Conservation (phyloP, 2,329 filamentous ascomycete species). For the Aspergillus sp. region DNA sequence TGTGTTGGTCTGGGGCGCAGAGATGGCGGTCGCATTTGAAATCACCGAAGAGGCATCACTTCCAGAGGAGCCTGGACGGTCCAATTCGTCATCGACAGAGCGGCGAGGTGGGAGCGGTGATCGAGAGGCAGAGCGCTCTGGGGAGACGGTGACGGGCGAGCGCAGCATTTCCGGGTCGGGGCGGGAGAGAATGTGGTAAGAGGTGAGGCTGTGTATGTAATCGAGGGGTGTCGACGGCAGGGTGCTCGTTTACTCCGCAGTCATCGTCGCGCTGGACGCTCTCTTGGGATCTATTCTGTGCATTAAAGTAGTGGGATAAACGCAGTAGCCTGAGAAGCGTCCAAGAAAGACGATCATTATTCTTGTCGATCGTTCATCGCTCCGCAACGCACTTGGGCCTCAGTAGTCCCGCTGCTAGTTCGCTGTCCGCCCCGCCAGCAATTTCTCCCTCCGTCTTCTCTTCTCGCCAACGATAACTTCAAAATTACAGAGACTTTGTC, state of each 20-base stretch:
- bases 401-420: constrained; percentile 1
- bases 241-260: not conserved
- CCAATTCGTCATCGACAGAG: constrained; percentile 34
- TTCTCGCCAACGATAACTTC: too few species aligned
- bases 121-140: constrained; percentile 23
- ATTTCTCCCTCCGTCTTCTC: not conserved
- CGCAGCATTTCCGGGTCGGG: constrained; percentile 18
- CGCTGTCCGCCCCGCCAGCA: constrained; percentile 12
- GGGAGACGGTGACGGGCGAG: constrained; percentile 23
- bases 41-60: constrained; percentile 48
- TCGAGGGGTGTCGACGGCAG: not conserved
- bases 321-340: constrained; percentile 1
- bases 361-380: constrained; percentile 10
- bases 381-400: constrained; percentile 9
- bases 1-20: constrained; percentile 35
- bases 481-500: not conserved
- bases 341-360: constrained; percentile 1
- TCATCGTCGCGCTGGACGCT: not conserved
- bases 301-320: not conserved
- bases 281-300: not conserved
- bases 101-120: constrained; percentile 19
- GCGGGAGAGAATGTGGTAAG: not conserved
- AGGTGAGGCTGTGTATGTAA: constrained; percentile 11
- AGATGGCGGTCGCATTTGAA: constrained; percentile 41
- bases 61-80: constrained; percentile 44